A percentile compares a stretch with the other conserved stretches of the same genome.
These are phyloP conservation scores for Beta lomatogona DNA, from an alignment of 179 eudicot genomes.

Conservation along the genomic window DNA sequence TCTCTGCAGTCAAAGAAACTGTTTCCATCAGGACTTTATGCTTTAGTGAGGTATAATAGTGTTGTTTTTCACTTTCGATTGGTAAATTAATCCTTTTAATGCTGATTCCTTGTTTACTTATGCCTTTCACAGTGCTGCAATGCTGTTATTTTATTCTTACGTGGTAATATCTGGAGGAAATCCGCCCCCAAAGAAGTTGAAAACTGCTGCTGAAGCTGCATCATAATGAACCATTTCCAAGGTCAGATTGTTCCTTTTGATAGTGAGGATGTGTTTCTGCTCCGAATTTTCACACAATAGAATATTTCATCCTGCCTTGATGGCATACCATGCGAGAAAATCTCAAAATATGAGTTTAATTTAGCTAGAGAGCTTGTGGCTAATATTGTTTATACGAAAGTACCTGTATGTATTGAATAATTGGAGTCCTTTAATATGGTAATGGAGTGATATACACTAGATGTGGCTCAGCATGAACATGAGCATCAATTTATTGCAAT, in stretches of 20 bases:
- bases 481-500: not conserved
- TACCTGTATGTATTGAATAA: not conserved
- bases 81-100: not conserved
- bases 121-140: slow-evolving; percentile 59
- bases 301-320: slow-evolving; percentile 14
- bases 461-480: not conserved
- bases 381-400: not conserved
- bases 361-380: slow-evolving; percentile 9
- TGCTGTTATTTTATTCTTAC: slow-evolving; percentile 77
- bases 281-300: slow-evolving; percentile 1
- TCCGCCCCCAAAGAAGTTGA: slow-evolving; percentile 81
- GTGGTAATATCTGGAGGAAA: slow-evolving; percentile 88
- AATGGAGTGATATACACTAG: not conserved
- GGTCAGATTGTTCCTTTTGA: slow-evolving; percentile 26
- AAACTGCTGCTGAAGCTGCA: slow-evolving; percentile 38
- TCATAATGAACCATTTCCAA: slow-evolving; percentile 33
- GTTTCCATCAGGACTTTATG: slow-evolving; percentile 66
- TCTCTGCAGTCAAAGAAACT: slow-evolving; percentile 64
- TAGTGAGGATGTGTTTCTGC: not conserved
- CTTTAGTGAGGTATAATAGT: slow-evolving; percentile 55
- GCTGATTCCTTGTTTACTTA: slow-evolving; percentile 16
- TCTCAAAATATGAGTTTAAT: not conserved
- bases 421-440: not conserved
- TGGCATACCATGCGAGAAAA: slow-evolving; percentile 18
- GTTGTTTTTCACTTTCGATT: not conserved